Conservation (phyloP, 768 basidiomycete genomes). For the Kwoniella sp. region DNA sequence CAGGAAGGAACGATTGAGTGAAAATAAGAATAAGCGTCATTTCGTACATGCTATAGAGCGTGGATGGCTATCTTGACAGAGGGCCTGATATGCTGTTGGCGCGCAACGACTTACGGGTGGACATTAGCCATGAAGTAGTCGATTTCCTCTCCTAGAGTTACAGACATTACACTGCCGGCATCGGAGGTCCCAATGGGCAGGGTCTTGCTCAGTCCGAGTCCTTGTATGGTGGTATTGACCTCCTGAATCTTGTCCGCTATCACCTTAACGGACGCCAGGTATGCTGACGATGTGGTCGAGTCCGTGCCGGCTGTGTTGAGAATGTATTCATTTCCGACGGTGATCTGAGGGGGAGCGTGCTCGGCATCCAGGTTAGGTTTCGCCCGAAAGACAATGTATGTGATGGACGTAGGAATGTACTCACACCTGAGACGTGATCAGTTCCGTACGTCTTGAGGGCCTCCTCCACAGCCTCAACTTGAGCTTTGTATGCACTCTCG, state of each 20-base stretch:
- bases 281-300: conserved; percentile 39
- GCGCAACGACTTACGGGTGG: conserved; percentile 64
- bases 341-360: conserved; percentile 58
- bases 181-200: conserved; percentile 79
- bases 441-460: conserved; percentile 78
- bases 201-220: conserved; percentile 64
- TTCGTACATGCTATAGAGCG: too few relatives aligned
- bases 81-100: background rate
- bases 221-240: conserved; percentile 58
- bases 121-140: conserved; percentile 72
- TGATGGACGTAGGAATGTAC: background rate
- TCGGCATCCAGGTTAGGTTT: background rate
- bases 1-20: background rate
- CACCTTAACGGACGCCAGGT: conserved; percentile 60
- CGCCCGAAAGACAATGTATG: too few relatives aligned
- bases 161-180: conserved; percentile 84
- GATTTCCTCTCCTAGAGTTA: conserved; percentile 61
- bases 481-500: conserved; percentile 70
- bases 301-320: conserved; percentile 61
- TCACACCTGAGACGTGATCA: conserved; percentile 68
- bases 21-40: background rate
- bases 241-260: conserved; percentile 67
- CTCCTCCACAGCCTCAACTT: conserved; percentile 67
- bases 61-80: too few relatives aligned
- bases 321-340: conserved; percentile 90